Evolutionary conservation across 2,329 filamentous ascomycete species (phyloP).

Genomic region (Didymella exigua): DNA sequence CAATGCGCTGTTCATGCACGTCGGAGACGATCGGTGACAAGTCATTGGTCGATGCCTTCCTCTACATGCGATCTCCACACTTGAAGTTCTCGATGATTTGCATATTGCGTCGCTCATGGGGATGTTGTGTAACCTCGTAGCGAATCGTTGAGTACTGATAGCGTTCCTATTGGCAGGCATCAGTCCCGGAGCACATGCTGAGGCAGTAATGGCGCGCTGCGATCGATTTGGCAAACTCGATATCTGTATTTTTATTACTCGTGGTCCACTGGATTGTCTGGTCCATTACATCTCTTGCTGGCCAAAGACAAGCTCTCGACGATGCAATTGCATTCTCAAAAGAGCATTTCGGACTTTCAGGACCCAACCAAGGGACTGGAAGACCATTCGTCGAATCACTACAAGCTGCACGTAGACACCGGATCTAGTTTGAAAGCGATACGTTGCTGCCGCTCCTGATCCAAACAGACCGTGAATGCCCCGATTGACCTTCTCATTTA

Average conservation of each 20-base stretch:
- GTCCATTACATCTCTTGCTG: neutral
- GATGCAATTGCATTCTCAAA: neutral
- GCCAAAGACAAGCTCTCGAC: neutral
- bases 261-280: neutral
- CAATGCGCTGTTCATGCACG: conserved; percentile 10
- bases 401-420: neutral
- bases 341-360: neutral
- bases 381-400: neutral
- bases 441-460: neutral
- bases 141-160: neutral
- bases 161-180: neutral
- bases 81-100: neutral
- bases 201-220: neutral
- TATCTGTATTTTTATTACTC: neutral
- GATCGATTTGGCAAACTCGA: neutral
- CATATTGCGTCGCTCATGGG: neutral
- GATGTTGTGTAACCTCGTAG: neutral
- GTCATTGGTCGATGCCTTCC: conserved; percentile 1
- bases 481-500: neutral
- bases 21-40: conserved; percentile 5
- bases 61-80: conserved; percentile 9
- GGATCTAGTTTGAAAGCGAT: neutral
- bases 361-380: neutral
- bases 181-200: neutral
- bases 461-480: neutral